Evolutionary conservation across 2,329 filamentous ascomycete species (phyloP).

Genomic region (Reticulascus tulasneorum): DNA sequence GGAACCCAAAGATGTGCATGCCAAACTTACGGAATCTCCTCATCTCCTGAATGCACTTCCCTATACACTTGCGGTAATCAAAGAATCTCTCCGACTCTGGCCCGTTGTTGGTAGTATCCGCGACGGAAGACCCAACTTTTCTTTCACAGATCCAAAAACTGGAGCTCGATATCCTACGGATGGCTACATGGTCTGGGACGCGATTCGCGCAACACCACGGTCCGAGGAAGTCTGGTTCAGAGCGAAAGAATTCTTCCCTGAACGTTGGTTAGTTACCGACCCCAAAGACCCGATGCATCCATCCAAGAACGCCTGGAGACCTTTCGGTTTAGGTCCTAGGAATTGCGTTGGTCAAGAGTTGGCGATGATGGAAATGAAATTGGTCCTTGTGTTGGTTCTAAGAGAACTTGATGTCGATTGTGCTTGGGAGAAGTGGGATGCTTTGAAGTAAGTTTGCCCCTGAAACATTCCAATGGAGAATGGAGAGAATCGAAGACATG

Average conservation of each 20-base stretch:
- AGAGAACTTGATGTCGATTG: slow-evolving; percentile 47
- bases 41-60: slow-evolving; percentile 43
- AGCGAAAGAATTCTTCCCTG: slow-evolving; percentile 34
- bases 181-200: slow-evolving; percentile 19
- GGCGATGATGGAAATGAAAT: slow-evolving; percentile 48
- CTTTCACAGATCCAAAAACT: slow-evolving; percentile 27
- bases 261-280: slow-evolving; percentile 32
- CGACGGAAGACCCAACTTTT: slow-evolving; percentile 23
- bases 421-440: slow-evolving; percentile 35
- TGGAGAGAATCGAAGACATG: not conserved
- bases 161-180: slow-evolving; percentile 33
- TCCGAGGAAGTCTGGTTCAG: slow-evolving; percentile 32
- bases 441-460: slow-evolving; percentile 20
- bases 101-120: slow-evolving; percentile 41
- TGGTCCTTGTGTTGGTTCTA: slow-evolving; percentile 44
- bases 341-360: slow-evolving; percentile 54
- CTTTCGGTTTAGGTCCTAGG: slow-evolving; percentile 49
- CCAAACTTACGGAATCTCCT: slow-evolving; percentile 33
- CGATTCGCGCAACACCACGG: slow-evolving; percentile 16
- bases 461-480: no score
- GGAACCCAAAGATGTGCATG: slow-evolving; percentile 24
- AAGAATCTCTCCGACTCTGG: slow-evolving; percentile 50
- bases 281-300: slow-evolving; percentile 9
- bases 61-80: slow-evolving; percentile 51
- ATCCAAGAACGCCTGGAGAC: slow-evolving; percentile 39